phyloP scores from a whole-genome alignment of 2,329 filamentous ascomycete genomes.

The Pyrenophora graminea region DNA sequence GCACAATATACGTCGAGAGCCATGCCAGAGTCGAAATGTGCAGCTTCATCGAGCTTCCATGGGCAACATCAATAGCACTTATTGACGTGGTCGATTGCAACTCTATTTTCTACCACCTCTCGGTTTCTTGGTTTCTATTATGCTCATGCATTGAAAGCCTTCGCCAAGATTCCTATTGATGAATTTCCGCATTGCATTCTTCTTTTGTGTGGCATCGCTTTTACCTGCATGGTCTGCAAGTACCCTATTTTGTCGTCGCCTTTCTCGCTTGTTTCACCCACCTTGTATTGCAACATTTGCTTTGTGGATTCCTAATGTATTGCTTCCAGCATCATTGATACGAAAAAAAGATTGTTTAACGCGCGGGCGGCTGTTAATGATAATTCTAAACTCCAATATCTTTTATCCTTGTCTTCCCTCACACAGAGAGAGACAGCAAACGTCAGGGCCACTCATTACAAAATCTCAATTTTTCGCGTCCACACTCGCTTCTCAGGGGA shows the following conservation, averaged over 20 bases:
- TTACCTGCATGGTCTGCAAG: not conserved
- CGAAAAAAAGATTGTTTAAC: not conserved
- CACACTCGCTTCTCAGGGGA: not conserved
- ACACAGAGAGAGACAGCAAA: slow-evolving; percentile 10
- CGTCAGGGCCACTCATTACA: slow-evolving; percentile 27
- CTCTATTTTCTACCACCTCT: not conserved
- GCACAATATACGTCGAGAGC: slow-evolving; percentile 7
- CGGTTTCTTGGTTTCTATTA: not conserved
- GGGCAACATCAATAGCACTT: slow-evolving; percentile 22
- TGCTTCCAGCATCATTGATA: not conserved
- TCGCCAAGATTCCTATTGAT: too few relatives aligned
- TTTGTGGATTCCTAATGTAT: not conserved
- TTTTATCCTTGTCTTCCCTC: not conserved
- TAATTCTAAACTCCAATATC: not conserved
- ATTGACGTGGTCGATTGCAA: slow-evolving; percentile 7
- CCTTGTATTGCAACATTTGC: not conserved
- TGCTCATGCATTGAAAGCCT: too few relatives aligned
- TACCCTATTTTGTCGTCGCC: not conserved
- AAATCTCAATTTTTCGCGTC: slow-evolving; percentile 1
- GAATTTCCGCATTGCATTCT: too few relatives aligned
- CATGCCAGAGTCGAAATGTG: slow-evolving; percentile 6
- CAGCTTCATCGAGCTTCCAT: slow-evolving; percentile 18
- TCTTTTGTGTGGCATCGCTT: not conserved
- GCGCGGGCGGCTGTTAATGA: not conserved
- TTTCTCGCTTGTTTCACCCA: not conserved